Conservation (phyloP, 371 early-diverging fungal genomes). For the Actinomortierella ambigua region DNA sequence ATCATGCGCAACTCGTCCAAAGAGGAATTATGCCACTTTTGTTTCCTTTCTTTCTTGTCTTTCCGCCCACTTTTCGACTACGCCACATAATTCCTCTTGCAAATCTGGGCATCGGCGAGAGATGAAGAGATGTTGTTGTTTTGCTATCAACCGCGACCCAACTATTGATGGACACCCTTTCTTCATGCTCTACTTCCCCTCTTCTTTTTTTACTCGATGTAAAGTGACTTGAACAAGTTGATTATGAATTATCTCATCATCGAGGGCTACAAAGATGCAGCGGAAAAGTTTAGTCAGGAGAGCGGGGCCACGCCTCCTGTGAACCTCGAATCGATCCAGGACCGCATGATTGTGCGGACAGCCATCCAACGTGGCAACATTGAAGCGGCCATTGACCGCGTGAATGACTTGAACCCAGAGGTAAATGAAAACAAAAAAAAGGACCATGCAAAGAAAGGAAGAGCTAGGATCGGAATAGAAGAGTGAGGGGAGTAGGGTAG, state of each 20-base stretch:
- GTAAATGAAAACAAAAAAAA: too few relatives aligned
- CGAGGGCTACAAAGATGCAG: slow-evolving; percentile 98
- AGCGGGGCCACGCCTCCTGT: slow-evolving; percentile 78
- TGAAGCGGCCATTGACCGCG: slow-evolving; percentile 91
- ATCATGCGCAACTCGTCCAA: too few relatives aligned
- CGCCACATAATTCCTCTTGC: too few relatives aligned
- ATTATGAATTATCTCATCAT: slow-evolving; percentile 98
- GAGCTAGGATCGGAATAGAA: too few relatives aligned
- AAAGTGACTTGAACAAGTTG: slow-evolving; percentile 89
- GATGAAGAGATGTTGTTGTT: too few relatives aligned
- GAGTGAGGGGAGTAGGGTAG: too few relatives aligned
- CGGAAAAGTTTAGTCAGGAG: slow-evolving; percentile 91
- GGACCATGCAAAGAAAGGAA: slow-evolving; percentile 10
- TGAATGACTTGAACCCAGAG: slow-evolving; percentile 97
- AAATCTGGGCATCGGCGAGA: too few relatives aligned
- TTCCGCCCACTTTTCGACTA: not conserved
- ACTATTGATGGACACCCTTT: not conserved
- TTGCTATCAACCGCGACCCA: not conserved
- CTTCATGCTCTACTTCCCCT: not conserved
- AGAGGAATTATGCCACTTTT: too few relatives aligned
- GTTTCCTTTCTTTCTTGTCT: not conserved
- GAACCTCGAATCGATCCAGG: slow-evolving; percentile 89
- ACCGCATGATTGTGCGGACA: slow-evolving; percentile 92
- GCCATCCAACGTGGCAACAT: slow-evolving; percentile 91
- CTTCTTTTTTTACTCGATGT: not conserved